phyloP scores from a whole-genome alignment of 805 yeast species.

The Scheffersomyces coipomensis region DNA sequence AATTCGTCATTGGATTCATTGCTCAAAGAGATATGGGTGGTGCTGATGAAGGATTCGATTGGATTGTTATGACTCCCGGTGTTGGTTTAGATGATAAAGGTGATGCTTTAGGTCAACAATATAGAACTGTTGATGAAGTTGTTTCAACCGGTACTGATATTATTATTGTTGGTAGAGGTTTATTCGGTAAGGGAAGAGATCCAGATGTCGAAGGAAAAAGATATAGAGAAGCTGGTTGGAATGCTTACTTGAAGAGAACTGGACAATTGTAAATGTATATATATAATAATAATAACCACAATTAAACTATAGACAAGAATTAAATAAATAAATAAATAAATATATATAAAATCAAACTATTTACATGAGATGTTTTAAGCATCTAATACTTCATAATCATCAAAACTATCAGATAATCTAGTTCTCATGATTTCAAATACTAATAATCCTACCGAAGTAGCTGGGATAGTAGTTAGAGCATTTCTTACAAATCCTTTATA shows the following conservation, averaged over 20 bases:
- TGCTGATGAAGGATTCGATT: slow-evolving; percentile 81
- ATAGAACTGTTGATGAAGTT: slow-evolving; percentile 87
- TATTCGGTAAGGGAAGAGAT: slow-evolving; percentile 92
- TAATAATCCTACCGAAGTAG: slow-evolving; percentile 82
- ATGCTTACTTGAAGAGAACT: slow-evolving; percentile 62
- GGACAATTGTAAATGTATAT: slow-evolving; percentile 9
- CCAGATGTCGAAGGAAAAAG: slow-evolving; percentile 85
- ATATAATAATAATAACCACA: slow-evolving; percentile 1
- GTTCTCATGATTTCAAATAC: slow-evolving; percentile 81
- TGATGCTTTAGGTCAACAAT: slow-evolving; percentile 94
- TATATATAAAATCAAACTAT: slow-evolving; percentile 1
- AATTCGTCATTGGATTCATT: slow-evolving; percentile 93
- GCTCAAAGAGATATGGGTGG: slow-evolving; percentile 91
- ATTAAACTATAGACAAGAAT: not conserved
- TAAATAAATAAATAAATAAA: slow-evolving; percentile 3
- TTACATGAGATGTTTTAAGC: slow-evolving; percentile 2
- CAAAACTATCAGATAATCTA: slow-evolving; percentile 29
- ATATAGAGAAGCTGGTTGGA: slow-evolving; percentile 94
- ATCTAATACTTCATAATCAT: slow-evolving; percentile 15
- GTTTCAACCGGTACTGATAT: slow-evolving; percentile 85
- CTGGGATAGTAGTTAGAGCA: slow-evolving; percentile 77
- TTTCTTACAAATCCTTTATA: slow-evolving; percentile 78
- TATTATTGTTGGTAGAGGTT: slow-evolving; percentile 97
- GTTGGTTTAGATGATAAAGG: slow-evolving; percentile 97
- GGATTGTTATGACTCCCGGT: slow-evolving; percentile 98